phyloP scores from a whole-genome alignment of 208 protist genomes.

The Crithidia expoeki region DNA sequence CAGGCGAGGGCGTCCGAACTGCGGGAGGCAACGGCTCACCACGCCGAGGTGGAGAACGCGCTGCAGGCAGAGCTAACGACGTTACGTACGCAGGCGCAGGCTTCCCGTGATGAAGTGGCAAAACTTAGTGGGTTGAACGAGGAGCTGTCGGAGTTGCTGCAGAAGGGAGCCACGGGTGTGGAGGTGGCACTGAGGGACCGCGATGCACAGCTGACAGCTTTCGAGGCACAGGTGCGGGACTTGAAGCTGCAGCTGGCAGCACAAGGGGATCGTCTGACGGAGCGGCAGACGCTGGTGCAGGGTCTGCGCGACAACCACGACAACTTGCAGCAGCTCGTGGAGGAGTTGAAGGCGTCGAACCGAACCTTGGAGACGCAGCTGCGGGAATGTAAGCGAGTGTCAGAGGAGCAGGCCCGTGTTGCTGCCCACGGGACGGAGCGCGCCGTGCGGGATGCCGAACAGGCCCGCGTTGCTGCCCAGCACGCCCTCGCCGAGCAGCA shows the following conservation, averaged over 20 bases:
- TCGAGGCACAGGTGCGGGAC: conserved; percentile 42
- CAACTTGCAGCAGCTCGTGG: conserved; percentile 26
- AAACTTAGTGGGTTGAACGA: conserved; percentile 37
- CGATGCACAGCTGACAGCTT: conserved; percentile 21
- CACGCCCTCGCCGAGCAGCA: conserved; percentile 31
- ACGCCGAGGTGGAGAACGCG: conserved; percentile 8
- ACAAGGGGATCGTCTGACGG: conserved; percentile 27
- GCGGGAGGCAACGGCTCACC: conserved; percentile 12
- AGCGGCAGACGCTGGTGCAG: conserved; percentile 25
- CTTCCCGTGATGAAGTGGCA: conserved; percentile 24
- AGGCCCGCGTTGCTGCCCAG: conserved; percentile 26
- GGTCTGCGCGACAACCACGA: conserved; percentile 19
- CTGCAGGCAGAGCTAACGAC: conserved; percentile 14
- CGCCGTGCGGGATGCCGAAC: conserved; percentile 34
- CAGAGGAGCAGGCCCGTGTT: conserved; percentile 28
- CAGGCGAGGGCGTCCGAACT: conserved; percentile 18
- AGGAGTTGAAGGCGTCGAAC: conserved; percentile 30
- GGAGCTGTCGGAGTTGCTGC: conserved; percentile 52
- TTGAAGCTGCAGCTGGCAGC: conserved; percentile 38
- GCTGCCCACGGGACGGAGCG: conserved; percentile 32
- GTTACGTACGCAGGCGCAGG: conserved; percentile 26
- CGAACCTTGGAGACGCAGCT: conserved; percentile 20
- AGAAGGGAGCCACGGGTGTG: conserved; percentile 56
- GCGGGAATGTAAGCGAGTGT: conserved; percentile 13
- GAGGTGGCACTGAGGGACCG: conserved; percentile 44